phyloP scores from a whole-genome alignment of 768 basidiomycete genomes.

The Macrolepiota albuminosa region DNA sequence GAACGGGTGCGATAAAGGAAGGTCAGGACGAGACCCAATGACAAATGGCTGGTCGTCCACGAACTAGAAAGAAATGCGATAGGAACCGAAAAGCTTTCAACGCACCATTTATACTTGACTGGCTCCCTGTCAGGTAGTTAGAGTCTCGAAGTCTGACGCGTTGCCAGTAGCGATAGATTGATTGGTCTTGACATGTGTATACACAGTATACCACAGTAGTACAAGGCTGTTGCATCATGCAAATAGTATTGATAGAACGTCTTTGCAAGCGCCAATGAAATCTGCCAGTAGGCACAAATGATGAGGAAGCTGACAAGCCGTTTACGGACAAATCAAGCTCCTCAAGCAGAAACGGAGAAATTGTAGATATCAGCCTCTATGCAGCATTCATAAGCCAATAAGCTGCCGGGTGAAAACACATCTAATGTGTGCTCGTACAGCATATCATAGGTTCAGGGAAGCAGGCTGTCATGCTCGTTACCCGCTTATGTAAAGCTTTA shows the following conservation, averaged over 20 bases:
- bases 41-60: neutral
- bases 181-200: neutral
- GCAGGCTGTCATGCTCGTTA: no score
- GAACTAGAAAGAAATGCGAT: neutral
- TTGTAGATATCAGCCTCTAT: no score
- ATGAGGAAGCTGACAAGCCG: neutral
- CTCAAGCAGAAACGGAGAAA: no score
- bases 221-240: neutral
- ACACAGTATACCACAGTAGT: neutral
- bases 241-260: neutral
- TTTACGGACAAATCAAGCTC: neutral
- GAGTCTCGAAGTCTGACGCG: neutral
- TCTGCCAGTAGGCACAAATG: neutral
- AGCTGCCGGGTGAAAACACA: no score
- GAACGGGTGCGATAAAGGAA: slow-evolving; percentile 10
- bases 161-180: neutral
- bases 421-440: no score
- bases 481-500: no score
- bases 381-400: no score
- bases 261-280: neutral
- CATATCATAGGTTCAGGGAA: no score
- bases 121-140: neutral
- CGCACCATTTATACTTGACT: neutral
- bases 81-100: neutral
- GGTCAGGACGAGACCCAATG: slow-evolving; percentile 6